Base-by-base conservation (phyloP, 352 stramenopile species). In the Globisporangium paroecandrum region DNA sequence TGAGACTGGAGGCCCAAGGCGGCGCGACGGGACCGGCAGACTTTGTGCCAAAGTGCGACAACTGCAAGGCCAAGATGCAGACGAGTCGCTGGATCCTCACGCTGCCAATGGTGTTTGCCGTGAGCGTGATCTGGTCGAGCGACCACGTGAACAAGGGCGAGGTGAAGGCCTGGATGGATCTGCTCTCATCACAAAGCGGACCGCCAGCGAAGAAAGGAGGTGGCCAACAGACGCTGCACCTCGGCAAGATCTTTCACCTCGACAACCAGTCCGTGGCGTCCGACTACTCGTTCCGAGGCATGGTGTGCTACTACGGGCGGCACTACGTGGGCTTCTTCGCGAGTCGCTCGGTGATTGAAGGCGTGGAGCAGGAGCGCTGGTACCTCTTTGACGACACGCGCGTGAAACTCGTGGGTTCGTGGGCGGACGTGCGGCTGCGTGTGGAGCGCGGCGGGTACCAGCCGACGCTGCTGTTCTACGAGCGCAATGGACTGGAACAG, bases 291-390 rank as follows among this genome's bases (percentile, higher is more conserved):
- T 95, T 95, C 69, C 75, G 87, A 22, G 87, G 87, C 62, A 85
- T 95, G 64, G 87, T 95, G 57, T 95, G 87, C 56, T 95, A 95
- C 74, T 95, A 95, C 56, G 87, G 87, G 36, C 76, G 82, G 5
- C 87, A 95, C 68, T 95, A 95, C 66, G 87, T 95, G 7, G 86
- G 87, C 18, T 95, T 95, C 68, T 95, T 95, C 65, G 78, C 83
- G 34, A 93, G 85, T 74, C 83, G 77, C 18, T 86, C 81, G 54
- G 57, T 85, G 10, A 77, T 84, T 55, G 72, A 90, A 43, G 83
- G 78, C 34, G 71, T 81, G 5, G 76, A 79, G 13, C 43, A 75
- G 1, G 83, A 93, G 62, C 71, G 73, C 1, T 95, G 85, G 87
- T 93, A 88, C 58, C 74, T 95, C 25, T 95, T 95, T 76, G 87